Evolutionary conservation across 2,329 filamentous ascomycete genomes (phyloP).

Genomic region (Pseudogymnoascus sp.): DNA sequence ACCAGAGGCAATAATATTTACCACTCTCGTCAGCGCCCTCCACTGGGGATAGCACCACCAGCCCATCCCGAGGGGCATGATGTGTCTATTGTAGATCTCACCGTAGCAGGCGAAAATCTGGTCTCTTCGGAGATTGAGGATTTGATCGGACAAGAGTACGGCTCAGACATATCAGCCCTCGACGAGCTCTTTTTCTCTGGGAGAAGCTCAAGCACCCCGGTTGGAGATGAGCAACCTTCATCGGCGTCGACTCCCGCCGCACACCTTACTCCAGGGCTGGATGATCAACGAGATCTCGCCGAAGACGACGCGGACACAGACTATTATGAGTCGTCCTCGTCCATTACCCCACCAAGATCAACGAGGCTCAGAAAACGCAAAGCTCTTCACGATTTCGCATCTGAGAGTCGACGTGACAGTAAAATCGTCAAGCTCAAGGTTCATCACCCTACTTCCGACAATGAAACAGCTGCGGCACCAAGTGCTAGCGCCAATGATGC

Average conservation of each 20-base stretch:
- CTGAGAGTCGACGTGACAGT: neutral
- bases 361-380: neutral
- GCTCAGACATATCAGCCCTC: neutral
- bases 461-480: neutral
- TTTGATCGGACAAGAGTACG: neutral
- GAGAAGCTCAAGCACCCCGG: neutral
- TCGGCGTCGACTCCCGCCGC: neutral
- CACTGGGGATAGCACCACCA: too few species aligned
- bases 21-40: neutral
- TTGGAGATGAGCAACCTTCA: neutral
- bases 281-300: neutral
- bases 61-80: neutral
- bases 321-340: neutral
- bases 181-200: neutral
- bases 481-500: neutral
- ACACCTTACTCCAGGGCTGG: neutral
- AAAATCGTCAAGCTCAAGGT: neutral
- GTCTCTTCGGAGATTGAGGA: neutral
- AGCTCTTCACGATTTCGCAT: neutral
- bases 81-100: neutral
- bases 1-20: neutral
- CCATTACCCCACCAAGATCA: neutral
- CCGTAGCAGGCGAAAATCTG: neutral
- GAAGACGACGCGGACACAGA: neutral
- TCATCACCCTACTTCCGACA: neutral